A percentile compares a stretch with the other conserved stretches of the same genome.
Conservation (phyloP, 805 yeast species). For the Candida peoriensis region DNA sequence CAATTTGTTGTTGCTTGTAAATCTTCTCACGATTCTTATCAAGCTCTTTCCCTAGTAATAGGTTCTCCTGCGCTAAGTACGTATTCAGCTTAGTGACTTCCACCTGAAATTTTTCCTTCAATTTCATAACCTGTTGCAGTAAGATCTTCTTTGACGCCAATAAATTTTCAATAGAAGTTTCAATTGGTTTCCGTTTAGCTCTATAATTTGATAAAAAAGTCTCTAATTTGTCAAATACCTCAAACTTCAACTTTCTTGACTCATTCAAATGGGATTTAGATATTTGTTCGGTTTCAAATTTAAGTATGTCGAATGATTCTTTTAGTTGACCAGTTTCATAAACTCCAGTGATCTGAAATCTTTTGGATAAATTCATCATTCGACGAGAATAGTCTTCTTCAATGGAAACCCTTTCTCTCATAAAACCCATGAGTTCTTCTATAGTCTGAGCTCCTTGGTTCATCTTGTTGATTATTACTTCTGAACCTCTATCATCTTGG, state of each 20-base stretch:
- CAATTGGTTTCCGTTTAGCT: constrained; percentile 51
- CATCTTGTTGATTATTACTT: constrained; percentile 49
- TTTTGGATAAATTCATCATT: constrained; percentile 45
- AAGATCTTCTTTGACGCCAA: constrained; percentile 39
- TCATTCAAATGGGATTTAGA: constrained; percentile 50
- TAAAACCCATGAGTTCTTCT: constrained; percentile 43
- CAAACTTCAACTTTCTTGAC: constrained; percentile 43
- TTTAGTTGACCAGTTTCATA: constrained; percentile 56
- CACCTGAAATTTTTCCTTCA: constrained; percentile 46
- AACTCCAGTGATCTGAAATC: constrained; percentile 40
- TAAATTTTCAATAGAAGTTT: constrained; percentile 52
- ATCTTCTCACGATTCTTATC: constrained; percentile 55
- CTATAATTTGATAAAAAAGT: constrained; percentile 47
- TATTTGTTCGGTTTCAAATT: constrained; percentile 54
- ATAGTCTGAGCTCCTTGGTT: constrained; percentile 55
- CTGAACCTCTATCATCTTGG: constrained; percentile 54
- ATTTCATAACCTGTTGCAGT: constrained; percentile 30
- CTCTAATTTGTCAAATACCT: constrained; percentile 47
- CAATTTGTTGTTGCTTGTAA: constrained; percentile 40
- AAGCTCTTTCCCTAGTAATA: constrained; percentile 71
- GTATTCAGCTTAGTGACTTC: constrained; percentile 58
- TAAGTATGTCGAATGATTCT: constrained; percentile 53
- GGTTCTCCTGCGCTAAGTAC: constrained; percentile 53
- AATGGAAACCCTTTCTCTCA: constrained; percentile 51
- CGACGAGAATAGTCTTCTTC: constrained; percentile 70